phyloP scores from a whole-genome alignment of 73 alveolate genomes.

The Paramecium bursaria region DNA sequence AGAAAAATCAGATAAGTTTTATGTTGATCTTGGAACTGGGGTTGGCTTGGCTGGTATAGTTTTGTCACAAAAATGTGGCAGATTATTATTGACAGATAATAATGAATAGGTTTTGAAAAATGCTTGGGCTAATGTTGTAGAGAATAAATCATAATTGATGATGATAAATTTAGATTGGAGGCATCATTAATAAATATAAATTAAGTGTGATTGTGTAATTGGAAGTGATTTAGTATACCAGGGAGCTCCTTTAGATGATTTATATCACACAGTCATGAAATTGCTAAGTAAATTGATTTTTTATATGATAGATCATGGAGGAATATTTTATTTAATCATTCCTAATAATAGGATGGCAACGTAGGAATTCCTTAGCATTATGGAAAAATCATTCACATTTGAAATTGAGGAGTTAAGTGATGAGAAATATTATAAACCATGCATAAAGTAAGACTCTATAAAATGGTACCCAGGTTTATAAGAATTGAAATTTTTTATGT shows the following conservation, averaged over 20 bases:
- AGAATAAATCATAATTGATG: slow-evolving; percentile 20
- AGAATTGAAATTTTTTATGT: slow-evolving; percentile 23
- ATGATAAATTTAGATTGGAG: slow-evolving; percentile 45
- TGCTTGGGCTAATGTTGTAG: slow-evolving; percentile 32
- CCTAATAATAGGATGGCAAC: slow-evolving; percentile 26
- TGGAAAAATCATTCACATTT: slow-evolving; percentile 11
- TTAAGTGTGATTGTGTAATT: neutral
- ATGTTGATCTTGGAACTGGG: slow-evolving; percentile 56
- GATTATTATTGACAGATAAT: slow-evolving; percentile 50
- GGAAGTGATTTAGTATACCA: slow-evolving; percentile 50
- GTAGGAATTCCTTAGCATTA: slow-evolving; percentile 7
- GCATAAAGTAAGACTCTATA: neutral
- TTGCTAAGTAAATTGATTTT: slow-evolving; percentile 10
- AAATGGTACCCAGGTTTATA: slow-evolving; percentile 21
- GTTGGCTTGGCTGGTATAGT: slow-evolving; percentile 51
- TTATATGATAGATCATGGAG: neutral
- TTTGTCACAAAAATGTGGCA: neutral
- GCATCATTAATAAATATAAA: slow-evolving; percentile 8
- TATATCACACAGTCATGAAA: slow-evolving; percentile 34
- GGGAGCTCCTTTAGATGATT: slow-evolving; percentile 39
- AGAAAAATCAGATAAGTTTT: neutral
- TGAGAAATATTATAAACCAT: slow-evolving; percentile 11
- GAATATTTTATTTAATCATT: slow-evolving; percentile 42
- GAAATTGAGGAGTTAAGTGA: neutral
- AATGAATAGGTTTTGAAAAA: slow-evolving; percentile 31